These are phyloP conservation scores for Pythium insidiosum DNA, from an alignment of 352 stramenopile species.

Conservation along the genomic window DNA sequence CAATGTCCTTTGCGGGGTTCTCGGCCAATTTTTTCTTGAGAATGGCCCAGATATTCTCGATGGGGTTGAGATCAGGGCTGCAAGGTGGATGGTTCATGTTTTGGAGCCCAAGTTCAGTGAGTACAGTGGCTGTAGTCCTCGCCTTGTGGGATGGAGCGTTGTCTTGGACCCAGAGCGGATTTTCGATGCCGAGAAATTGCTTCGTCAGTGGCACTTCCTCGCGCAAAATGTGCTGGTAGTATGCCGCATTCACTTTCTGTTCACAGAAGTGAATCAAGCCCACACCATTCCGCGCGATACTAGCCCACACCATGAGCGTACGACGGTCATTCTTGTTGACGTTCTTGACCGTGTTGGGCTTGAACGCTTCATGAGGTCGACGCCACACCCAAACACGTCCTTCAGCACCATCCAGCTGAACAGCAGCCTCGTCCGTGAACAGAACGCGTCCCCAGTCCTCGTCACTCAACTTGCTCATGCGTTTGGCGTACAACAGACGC, in stretches of 20 bases:
- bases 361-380: not conserved
- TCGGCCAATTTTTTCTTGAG: not conserved
- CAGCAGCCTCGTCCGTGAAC: conserved; percentile 2
- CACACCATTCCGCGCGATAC: not conserved
- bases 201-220: not conserved
- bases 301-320: conserved; percentile 1
- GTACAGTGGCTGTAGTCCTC: not conserved
- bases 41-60: conserved; percentile 4
- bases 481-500: conserved; percentile 1
- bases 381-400: conserved; percentile 3
- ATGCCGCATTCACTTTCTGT: not conserved
- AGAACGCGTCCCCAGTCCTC: not conserved
- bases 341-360: not conserved
- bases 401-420: not conserved
- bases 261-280: not conserved
- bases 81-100: not conserved
- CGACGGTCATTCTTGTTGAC: conserved; percentile 1
- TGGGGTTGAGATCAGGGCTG: conserved; percentile 7
- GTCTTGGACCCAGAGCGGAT: conserved; percentile 1
- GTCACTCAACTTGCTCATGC: not conserved
- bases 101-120: not conserved
- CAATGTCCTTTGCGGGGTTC: not conserved
- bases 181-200: not conserved
- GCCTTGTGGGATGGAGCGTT: not conserved
- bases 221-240: not conserved